phyloP scores from a whole-genome alignment of 208 protist species.

The Tritrichomonas musculus region DNA sequence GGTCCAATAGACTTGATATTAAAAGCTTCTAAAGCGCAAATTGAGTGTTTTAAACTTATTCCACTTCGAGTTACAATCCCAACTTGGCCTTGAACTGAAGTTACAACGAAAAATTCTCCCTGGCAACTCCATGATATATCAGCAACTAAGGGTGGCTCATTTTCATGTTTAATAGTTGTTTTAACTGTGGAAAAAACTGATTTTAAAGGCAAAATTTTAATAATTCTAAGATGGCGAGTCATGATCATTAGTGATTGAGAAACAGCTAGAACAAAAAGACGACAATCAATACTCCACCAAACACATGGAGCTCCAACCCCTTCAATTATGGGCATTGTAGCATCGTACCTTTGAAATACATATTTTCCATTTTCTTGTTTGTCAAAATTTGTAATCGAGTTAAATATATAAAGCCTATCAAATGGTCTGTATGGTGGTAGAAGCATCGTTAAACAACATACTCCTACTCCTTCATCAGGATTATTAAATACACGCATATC shows the following conservation, averaged over 20 bases:
- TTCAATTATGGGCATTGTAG: not conserved
- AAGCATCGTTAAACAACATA: not conserved
- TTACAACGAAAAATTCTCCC: slow-evolving; percentile 2
- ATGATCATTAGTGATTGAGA: not conserved
- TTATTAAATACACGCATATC: slow-evolving; percentile 22
- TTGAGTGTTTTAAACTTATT: not conserved
- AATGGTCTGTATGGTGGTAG: not conserved
- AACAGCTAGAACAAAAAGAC: not conserved
- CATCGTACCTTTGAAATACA: not conserved
- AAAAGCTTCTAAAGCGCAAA: not conserved
- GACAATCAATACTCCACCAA: slow-evolving; percentile 13
- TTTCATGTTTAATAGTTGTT: no score
- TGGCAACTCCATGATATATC: not conserved
- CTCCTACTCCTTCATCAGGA: slow-evolving; percentile 26
- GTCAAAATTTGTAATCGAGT: not conserved
- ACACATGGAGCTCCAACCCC: not conserved
- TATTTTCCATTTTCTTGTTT: no score
- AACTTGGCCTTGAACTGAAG: not conserved
- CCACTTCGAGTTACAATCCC: not conserved
- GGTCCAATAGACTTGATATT: not conserved
- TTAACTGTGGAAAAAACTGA: not conserved
- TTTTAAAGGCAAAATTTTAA: not conserved
- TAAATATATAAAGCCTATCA: slow-evolving; percentile 5
- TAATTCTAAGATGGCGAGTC: not conserved
- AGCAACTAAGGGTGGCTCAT: not conserved